These are phyloP conservation scores for Henckelia pumila DNA, from an alignment of 257 asterid genomes.

Conservation along the genomic window DNA sequence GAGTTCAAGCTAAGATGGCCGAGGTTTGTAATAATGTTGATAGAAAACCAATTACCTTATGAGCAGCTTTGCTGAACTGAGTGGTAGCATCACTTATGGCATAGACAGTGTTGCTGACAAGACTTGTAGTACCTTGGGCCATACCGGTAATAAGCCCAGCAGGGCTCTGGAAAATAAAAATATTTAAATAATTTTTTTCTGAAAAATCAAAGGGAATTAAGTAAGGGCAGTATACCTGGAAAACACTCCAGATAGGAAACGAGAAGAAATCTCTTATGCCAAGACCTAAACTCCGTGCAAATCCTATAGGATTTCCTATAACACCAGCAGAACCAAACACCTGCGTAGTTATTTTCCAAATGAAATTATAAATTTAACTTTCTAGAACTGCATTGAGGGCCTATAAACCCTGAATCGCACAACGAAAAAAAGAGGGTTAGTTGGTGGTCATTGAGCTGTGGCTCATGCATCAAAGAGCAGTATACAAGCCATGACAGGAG, in stretches of 20 bases:
- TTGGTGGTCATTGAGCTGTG: not conserved
- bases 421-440: not conserved
- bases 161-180: slow-evolving; percentile 72
- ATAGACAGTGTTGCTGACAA: slow-evolving; percentile 84
- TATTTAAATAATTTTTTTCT: not conserved
- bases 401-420: not conserved
- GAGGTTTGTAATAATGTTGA: slow-evolving; percentile 7
- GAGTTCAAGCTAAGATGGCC: slow-evolving; percentile 21
- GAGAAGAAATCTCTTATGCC: slow-evolving; percentile 93
- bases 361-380: slow-evolving; percentile 17
- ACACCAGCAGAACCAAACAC: slow-evolving; percentile 98
- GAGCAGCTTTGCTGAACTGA: slow-evolving; percentile 96
- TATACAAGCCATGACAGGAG: not conserved
- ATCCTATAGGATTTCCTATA: slow-evolving; percentile 94
- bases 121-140: slow-evolving; percentile 98
- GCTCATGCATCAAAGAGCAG: not conserved
- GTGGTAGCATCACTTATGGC: slow-evolving; percentile 97
- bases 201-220: slow-evolving; percentile 1
- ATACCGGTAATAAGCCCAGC: slow-evolving; percentile 84
- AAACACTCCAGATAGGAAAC: slow-evolving; percentile 80
- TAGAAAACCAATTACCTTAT: slow-evolving; percentile 61
- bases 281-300: slow-evolving; percentile 86
- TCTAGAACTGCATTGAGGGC: not conserved
- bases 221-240: slow-evolving; percentile 54
- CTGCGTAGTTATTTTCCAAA: slow-evolving; percentile 37